phyloP scores from a whole-genome alignment of 1,284 basidiomycete species.

The Ceratobasidium sp. region DNA sequence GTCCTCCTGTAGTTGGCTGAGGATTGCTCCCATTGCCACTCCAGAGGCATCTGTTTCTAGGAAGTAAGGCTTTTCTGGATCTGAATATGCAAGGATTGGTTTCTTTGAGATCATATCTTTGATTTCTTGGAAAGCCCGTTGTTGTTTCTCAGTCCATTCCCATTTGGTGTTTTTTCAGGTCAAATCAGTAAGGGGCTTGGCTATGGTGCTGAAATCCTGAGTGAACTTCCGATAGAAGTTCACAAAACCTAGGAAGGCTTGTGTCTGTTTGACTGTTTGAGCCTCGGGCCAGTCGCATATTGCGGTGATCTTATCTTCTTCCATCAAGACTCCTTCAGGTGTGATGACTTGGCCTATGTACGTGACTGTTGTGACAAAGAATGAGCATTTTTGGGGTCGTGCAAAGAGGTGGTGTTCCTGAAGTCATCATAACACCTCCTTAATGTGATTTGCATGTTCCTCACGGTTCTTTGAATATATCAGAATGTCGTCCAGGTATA shows the following conservation, averaged over 20 bases:
- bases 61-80: constrained; percentile 1
- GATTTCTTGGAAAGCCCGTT: constrained; percentile 51
- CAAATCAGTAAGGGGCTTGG: constrained; percentile 50
- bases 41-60: too few species aligned
- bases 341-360: too few species aligned
- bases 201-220: constrained; percentile 52
- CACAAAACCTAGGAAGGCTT: constrained; percentile 54
- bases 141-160: constrained; percentile 41
- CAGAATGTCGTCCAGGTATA: too few species aligned
- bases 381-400: constrained; percentile 52
- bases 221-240: too few species aligned
- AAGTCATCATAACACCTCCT: constrained; percentile 49
- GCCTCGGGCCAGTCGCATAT: constrained; percentile 53
- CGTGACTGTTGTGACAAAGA: too few species aligned
- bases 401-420: constrained; percentile 45
- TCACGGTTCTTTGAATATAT: too few species aligned
- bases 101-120: constrained; percentile 46
- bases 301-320: constrained; percentile 50
- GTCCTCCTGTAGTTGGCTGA: too few species aligned
- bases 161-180: constrained; percentile 48
- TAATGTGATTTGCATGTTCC: constrained; percentile 50
- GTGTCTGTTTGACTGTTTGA: constrained; percentile 49
- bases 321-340: too few species aligned
- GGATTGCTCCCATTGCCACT: too few species aligned
- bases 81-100: constrained; percentile 25